phyloP scores from a whole-genome alignment of 331 rosid genomes.

The Malus hybrid region DNA sequence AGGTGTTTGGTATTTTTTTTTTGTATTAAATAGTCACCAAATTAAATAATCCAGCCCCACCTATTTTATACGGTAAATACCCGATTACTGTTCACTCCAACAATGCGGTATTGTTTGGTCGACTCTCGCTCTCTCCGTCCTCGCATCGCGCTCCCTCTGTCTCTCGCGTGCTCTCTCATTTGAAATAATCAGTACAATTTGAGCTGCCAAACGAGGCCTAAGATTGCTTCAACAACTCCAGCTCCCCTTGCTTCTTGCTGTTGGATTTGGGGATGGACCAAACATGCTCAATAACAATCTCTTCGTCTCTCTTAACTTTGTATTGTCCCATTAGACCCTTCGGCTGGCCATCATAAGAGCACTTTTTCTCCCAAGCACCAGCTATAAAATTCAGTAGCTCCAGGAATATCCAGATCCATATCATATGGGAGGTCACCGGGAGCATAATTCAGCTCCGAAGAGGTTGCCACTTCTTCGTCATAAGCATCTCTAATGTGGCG shows the following conservation, averaged over 20 bases:
- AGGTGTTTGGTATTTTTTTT: too few species aligned
- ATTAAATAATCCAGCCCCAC: too few species aligned
- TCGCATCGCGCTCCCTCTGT: too few species aligned
- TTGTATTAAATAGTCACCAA: too few species aligned
- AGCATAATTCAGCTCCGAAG: constrained; percentile 21
- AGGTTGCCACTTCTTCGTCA: constrained; percentile 32
- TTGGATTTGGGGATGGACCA: constrained; percentile 90
- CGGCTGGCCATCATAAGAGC: constrained; percentile 68
- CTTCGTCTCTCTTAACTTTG: constrained; percentile 77
- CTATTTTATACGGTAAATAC: too few species aligned
- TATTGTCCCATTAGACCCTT: constrained; percentile 60
- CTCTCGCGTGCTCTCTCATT: too few species aligned
- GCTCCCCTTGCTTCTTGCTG: constrained; percentile 81
- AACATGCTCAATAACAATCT: constrained; percentile 73
- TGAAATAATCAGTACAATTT: too few species aligned
- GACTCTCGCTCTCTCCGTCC: too few species aligned
- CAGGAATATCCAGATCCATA: constrained; percentile 45
- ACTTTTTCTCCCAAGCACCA: constrained; percentile 64
- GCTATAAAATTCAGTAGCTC: constrained; percentile 47
- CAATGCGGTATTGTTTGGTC: too few species aligned
- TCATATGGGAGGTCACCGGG: constrained; percentile 47
- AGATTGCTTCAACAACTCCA: constrained; percentile 85
- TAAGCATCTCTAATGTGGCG: constrained; percentile 49
- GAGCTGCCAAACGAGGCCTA: too few species aligned
- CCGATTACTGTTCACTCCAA: too few species aligned